Conservation (phyloP, 345 rosid genomes). For the Ricinus communis region DNA sequence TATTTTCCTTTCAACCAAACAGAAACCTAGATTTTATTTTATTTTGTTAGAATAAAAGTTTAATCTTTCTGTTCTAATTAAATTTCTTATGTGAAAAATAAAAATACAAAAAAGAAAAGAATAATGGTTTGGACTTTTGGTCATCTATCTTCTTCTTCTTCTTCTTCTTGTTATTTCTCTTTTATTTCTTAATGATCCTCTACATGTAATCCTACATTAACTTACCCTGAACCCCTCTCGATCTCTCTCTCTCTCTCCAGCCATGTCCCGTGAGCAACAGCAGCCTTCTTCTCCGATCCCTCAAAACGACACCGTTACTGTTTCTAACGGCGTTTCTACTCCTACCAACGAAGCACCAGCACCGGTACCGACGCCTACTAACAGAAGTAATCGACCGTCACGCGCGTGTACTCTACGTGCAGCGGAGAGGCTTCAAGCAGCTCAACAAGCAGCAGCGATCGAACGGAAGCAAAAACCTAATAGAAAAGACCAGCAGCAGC, state of each 20-base stretch:
- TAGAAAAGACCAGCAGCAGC: slow-evolving; percentile 47
- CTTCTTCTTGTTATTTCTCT: slow-evolving; percentile 7
- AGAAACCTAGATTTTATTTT: not conserved
- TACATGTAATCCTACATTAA: slow-evolving; percentile 36
- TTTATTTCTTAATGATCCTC: slow-evolving; percentile 22
- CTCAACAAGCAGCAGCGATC: slow-evolving; percentile 44
- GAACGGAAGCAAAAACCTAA: slow-evolving; percentile 62
- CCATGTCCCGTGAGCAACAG: slow-evolving; percentile 56
- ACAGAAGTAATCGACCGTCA: slow-evolving; percentile 77
- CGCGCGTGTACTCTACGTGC: slow-evolving; percentile 95
- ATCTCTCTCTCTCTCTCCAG: slow-evolving; percentile 53
- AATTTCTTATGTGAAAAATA: not conserved
- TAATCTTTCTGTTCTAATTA: not conserved
- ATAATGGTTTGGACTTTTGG: slow-evolving; percentile 31
- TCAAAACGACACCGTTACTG: slow-evolving; percentile 24
- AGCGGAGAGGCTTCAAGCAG: slow-evolving; percentile 71
- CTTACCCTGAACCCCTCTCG: slow-evolving; percentile 38
- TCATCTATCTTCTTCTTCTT: slow-evolving; percentile 19
- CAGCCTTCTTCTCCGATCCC: slow-evolving; percentile 39
- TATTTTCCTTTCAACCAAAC: slow-evolving; percentile 5
- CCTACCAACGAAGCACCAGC: slow-evolving; percentile 13
- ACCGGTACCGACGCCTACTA: slow-evolving; percentile 22
- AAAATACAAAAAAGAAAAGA: not conserved
- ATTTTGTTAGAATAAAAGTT: no score
- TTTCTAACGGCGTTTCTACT: slow-evolving; percentile 11